Evolutionary conservation across 139 green algal species (phyloP), one percentile per base, ranked within the genome.

Genomic region (Coccomyxa sp.): DNA sequence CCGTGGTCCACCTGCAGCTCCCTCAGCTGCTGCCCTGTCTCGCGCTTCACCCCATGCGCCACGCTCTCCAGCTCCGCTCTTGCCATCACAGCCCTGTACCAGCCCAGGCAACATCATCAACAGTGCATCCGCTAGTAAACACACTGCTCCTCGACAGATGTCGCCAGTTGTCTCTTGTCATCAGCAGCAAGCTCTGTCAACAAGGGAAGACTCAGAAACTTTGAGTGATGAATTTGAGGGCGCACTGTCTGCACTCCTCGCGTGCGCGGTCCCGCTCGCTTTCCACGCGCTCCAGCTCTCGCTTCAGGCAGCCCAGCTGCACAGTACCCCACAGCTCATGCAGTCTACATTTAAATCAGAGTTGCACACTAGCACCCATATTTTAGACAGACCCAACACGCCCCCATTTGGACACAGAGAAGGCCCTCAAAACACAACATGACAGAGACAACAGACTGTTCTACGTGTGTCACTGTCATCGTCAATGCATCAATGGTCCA

Each of bases 261-360:
- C 90, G 81, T 12, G 92, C 90, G 0, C 88, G 80, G 79, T 93
- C 90, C 0, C 92, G 87, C 84, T 96, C 92, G 63, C 89, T 85
- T 58, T 93, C 89, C 66, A 94, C 32, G 0, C 92, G 89, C n/a
- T 95, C 90, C 16, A 96, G 58, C 82, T 97, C 94, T 27, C 92
- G 83, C 67, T 82, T 80, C 79, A 95, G 82, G 18, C 89, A 85
- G 1, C 82, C 83, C 16, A 85, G 83, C 89, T 93, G 85, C 68
- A 81, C 10, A 21, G 13, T 71, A 74, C 67, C 17, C 10, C 16
- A 38, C 38, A 12, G 21, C 67, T 81, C 51, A 68, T 57, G 30
- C 25, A 78, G 9, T 3, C 38, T 3, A 51, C 38, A 3, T 11
- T 51, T 51, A 7, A 11, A 11, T 51, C 38, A 51, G 7, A 51